phyloP scores from a whole-genome alignment of 108 stramenopile genomes.

The Hondaea fermentalgiana region DNA sequence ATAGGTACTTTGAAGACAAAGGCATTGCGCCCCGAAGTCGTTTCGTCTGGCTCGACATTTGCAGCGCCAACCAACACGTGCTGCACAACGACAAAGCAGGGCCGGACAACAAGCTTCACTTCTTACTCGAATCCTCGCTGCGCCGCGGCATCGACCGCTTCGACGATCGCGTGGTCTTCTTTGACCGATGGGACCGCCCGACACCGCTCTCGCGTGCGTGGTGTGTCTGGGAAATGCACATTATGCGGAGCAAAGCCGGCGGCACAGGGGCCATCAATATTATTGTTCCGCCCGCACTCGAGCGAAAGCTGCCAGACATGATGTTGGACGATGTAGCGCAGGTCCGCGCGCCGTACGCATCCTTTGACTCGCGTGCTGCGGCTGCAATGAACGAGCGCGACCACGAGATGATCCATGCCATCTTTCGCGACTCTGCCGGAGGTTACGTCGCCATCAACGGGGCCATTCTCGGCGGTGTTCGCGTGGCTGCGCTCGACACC shows the following conservation, averaged over 20 bases:
- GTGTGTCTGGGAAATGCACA: constrained; percentile 16
- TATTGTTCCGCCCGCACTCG: background rate
- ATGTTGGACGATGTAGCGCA: background rate
- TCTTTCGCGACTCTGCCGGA: background rate
- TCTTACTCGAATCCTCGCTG: background rate
- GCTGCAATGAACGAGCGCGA: background rate
- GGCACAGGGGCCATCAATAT: background rate
- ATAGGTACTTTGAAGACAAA: background rate
- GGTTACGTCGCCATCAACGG: background rate
- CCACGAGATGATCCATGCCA: background rate
- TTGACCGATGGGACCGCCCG: background rate
- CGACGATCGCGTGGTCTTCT: background rate
- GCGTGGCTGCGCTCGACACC: background rate
- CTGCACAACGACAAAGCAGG: background rate
- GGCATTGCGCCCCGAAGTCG: background rate
- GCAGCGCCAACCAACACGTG: background rate
- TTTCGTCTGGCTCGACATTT: background rate
- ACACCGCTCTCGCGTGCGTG: background rate
- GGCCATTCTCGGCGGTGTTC: background rate
- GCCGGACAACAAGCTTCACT: background rate
- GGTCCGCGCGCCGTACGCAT: background rate
- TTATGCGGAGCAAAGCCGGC: background rate
- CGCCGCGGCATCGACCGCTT: background rate
- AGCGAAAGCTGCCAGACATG: background rate
- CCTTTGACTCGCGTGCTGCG: background rate